Base-by-base conservation (phyloP, 345 rosid genomes). In the Bruguiera parviflora region DNA sequence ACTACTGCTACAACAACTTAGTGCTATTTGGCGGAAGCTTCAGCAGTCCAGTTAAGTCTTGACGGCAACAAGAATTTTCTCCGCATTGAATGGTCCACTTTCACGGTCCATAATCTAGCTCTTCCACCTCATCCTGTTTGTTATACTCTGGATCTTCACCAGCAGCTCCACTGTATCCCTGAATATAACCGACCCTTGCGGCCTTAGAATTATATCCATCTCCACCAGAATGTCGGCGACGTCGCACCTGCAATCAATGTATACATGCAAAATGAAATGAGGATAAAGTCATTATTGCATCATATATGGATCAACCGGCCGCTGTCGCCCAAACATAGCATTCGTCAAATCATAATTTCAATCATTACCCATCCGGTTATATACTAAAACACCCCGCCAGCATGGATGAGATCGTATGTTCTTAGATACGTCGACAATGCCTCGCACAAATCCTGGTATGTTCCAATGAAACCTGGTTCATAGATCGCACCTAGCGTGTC, bases 371-470 rank as follows among this genome's bases (percentile, higher is more conserved):
- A 80, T 87, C 85, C 64, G 82, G 88, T 61, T 89, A 95, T 65
- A 92, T 83, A 57, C 91, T 86, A 79, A 95, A 95, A 95, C 76
- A 92, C 75, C 25, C 88, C 91, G 20, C 85, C 72, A 1, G 91
- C 99, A 73, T 95, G 99, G 72, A 95, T 87, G 79, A 95, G 88
- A 80, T 92, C 99, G 20, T 95, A 95, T 1, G 99, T 95, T 75
- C 99, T 86, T 64, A 96, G 99, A 84, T 95, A 95, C 0, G 97
- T 95, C 4, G 97, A 95, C 80, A 95, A 83, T 6, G 96, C 93
- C 83, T 95, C 97, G 31, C 99, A 95, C 99, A 96, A 95, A 61
- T 95, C 96, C 58, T 92, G 97, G 64, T 95, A 92, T 0, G 96
- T 77, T 6, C 99, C 97, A 1, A 95, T 86, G 28, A 92, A 67